Conservation (phyloP, 805 yeast genomes). For the Yarrowia sp. region DNA sequence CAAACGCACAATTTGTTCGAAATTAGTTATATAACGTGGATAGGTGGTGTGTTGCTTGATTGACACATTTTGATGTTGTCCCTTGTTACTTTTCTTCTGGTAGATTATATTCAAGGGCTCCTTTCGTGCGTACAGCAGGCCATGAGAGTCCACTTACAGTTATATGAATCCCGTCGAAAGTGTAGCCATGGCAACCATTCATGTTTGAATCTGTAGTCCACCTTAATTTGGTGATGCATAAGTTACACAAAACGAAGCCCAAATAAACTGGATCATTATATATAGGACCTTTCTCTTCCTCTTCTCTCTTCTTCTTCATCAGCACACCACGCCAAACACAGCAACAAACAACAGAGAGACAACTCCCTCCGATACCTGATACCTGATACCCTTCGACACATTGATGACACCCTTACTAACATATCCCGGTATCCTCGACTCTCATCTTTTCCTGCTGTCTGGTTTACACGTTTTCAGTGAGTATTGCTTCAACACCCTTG, state of each 20-base stretch:
- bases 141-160: no score
- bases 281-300: background rate
- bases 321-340: background rate
- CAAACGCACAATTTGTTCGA: no score
- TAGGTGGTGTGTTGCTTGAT: no score
- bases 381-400: no score
- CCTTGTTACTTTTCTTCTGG: no score
- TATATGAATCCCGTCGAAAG: no score
- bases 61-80: no score
- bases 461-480: background rate
- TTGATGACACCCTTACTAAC: background rate
- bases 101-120: no score
- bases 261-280: background rate
- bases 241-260: background rate
- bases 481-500: background rate
- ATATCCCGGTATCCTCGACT: background rate
- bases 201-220: background rate
- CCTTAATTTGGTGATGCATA: background rate
- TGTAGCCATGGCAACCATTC: background rate
- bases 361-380: no score
- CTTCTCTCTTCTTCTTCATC: background rate
- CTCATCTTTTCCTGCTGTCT: background rate
- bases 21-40: no score
- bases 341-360: background rate
- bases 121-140: no score